Base-by-base conservation (phyloP, 2,329 filamentous ascomycete genomes). In the Fusarium sp. region DNA sequence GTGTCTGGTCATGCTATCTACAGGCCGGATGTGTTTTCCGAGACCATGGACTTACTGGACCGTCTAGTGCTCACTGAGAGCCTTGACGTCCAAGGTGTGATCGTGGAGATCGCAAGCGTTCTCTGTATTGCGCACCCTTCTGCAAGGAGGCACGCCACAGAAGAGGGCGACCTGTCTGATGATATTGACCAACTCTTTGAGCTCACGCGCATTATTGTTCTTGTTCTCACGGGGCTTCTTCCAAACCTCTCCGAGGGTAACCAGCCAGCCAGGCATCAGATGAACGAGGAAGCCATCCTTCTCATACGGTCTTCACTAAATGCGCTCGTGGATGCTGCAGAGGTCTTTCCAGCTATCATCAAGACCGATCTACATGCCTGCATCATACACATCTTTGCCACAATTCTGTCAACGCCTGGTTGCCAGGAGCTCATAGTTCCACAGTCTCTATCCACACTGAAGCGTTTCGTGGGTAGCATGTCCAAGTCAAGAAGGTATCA, bases 151-250 rank as follows among this genome's bases (percentile, higher is more conserved):
- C 79, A 81, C 33, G 69, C 74, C 8, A 71, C 78, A 23, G 89
- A 91, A 41, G 92, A 94, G 56, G 91, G 91, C 18, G 92, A 96
- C 79, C 84, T 99, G 14, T 97, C 94, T 0, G 96, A 99, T 77
- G 96, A 99, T 78, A 97, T 99, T 69, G 96, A 99, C 78, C 96
- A 99, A 81, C 87, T 99, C 1, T 99, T 99, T 76, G 96, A 99
- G 81, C 86, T 99, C 49, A 99, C 96, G 0, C 90, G 96, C 70
- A 97, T 98, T 78, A 98, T 98, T 70, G 95, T 98, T 18, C 86
- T 99, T 12, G 95, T 98, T 3, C 86, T 99, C 32, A 92, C 94
- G 1, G 94, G 95, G 1, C 85, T 98, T 41, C 85, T 99, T 26
- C 96, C 97, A 7, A 97, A 95, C 67, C 84, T 97, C 7, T 89